phyloP scores from a whole-genome alignment of 371 early-diverging fungal species.

The Mucor piriformis region DNA sequence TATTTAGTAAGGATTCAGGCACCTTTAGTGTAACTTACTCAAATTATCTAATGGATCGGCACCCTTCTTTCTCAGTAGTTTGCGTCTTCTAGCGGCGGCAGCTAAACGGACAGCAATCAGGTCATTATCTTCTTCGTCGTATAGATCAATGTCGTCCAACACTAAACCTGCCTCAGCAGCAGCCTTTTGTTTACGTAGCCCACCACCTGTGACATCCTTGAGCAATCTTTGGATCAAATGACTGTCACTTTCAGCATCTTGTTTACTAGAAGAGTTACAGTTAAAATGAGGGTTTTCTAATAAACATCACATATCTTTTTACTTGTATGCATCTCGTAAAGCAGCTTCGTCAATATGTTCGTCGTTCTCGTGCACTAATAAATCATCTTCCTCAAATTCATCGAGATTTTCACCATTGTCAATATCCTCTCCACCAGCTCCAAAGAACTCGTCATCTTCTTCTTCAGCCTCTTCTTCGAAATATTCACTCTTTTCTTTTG shows the following conservation, averaged over 20 bases:
- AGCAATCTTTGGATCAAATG: conserved; percentile 44
- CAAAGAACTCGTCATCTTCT: conserved; percentile 54
- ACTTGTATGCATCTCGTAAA: conserved; percentile 39
- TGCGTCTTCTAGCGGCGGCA: conserved; percentile 40
- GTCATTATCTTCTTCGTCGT: conserved; percentile 45
- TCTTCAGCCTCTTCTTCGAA: conserved; percentile 55
- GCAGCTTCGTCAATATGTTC: conserved; percentile 41
- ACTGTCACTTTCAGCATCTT: conserved; percentile 43
- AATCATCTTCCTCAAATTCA: conserved; percentile 47
- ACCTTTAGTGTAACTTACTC: no score
- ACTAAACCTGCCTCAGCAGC: conserved; percentile 40
- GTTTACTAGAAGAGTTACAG: conserved; percentile 34
- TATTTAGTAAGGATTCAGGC: background rate
- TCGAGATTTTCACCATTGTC: conserved; percentile 41
- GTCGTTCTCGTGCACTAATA: conserved; percentile 45
- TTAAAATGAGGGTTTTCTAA: no score
- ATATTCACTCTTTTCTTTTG: conserved; percentile 28
- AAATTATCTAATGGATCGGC: no score
- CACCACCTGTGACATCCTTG: conserved; percentile 53
- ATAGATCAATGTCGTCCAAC: conserved; percentile 46
- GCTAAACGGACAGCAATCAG: conserved; percentile 39
- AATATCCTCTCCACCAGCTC: conserved; percentile 42
- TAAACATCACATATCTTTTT: no score
- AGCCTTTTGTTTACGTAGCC: conserved; percentile 40
- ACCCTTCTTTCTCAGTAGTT: conserved; percentile 24